Conservation (phyloP, 2,329 filamentous ascomycete genomes). For the Diaporthe ampelina region DNA sequence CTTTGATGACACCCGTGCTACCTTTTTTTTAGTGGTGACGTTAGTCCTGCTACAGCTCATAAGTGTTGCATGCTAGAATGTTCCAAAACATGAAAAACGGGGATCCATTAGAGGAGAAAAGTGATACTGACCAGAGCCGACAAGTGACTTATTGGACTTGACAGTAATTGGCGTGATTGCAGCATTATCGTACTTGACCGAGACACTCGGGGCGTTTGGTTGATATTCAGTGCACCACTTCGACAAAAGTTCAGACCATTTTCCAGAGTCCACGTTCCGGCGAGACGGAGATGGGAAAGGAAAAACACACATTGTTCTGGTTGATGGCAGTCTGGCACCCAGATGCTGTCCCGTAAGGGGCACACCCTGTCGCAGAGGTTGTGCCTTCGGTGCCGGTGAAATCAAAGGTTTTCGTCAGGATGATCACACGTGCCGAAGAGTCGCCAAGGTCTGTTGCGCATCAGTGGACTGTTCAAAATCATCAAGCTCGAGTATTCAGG, state of each 20-base stretch:
- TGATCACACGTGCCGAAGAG: constrained; percentile 66
- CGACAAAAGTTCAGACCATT: background rate
- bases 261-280: background rate
- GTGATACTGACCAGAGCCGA: constrained; percentile 60
- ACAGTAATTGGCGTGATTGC: constrained; percentile 65
- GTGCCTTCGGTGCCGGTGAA: constrained; percentile 69
- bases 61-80: too few species aligned
- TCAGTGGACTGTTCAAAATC: constrained; percentile 45
- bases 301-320: constrained; percentile 56
- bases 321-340: constrained; percentile 73
- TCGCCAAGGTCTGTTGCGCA: constrained; percentile 61
- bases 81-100: too few species aligned
- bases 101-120: too few species aligned
- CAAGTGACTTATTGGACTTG: constrained; percentile 69
- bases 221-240: constrained; percentile 72
- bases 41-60: too few species aligned
- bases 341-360: constrained; percentile 68
- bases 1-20: constrained; percentile 66
- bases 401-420: constrained; percentile 69
- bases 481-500: background rate
- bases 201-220: constrained; percentile 60
- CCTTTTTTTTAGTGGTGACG: too few species aligned
- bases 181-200: constrained; percentile 65
- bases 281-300: background rate
- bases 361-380: constrained; percentile 66